These are phyloP conservation scores for Parastagonospora avenae DNA, from an alignment of 2,329 filamentous ascomycete species.

Conservation along the genomic window DNA sequence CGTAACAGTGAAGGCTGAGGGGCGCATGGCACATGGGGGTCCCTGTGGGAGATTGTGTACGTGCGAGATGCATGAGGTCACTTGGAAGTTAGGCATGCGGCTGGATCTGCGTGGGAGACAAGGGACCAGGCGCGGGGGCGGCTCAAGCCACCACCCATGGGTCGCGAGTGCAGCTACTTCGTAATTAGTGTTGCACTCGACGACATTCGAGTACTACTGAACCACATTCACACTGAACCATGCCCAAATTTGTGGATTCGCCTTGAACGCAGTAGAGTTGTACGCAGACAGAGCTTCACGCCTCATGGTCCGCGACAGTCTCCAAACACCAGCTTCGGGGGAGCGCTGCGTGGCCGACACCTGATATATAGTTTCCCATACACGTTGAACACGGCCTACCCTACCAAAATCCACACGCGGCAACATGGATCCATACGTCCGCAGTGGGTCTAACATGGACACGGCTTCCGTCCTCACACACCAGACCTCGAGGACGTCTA, in stretches of 20 bases:
- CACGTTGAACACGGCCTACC: constrained; percentile 3
- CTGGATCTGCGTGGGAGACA: constrained; percentile 15
- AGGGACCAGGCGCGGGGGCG: constrained; percentile 27
- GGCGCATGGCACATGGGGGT: neutral
- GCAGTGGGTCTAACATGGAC: constrained; percentile 42
- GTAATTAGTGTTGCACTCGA: neutral
- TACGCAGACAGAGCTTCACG: neutral
- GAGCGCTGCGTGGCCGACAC: constrained; percentile 16
- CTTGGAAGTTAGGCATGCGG: constrained; percentile 6
- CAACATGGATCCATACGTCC: neutral
- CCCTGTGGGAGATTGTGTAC: constrained; percentile 1
- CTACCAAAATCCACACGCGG: neutral
- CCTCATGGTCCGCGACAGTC: constrained; percentile 17
- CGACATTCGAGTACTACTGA: neutral
- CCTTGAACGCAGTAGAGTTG: neutral
- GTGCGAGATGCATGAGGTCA: constrained; percentile 20
- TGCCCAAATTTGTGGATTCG: neutral
- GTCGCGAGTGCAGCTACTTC: neutral
- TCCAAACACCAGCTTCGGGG: constrained; percentile 18
- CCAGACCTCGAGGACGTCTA: constrained; percentile 46
- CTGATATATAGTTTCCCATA: constrained; percentile 13
- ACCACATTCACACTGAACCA: no score
- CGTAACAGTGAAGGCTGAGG: constrained; percentile 18
- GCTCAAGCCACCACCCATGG: constrained; percentile 30
- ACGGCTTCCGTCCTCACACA: constrained; percentile 50